Evolutionary conservation across 257 asterid species (phyloP).

Genomic region (Coffea eugenioides): DNA sequence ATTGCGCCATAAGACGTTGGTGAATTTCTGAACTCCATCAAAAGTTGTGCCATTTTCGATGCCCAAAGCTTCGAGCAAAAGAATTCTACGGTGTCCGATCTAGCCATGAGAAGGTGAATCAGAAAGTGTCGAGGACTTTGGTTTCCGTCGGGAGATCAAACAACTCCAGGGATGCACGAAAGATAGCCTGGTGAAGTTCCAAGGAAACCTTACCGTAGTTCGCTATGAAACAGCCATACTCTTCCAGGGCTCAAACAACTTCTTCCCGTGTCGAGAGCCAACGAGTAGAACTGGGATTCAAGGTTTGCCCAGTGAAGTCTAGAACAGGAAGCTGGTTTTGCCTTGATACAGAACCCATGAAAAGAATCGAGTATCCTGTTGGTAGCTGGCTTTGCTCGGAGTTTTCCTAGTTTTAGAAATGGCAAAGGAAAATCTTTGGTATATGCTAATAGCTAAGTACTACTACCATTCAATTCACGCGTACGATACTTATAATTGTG

Average conservation of each 20-base stretch:
- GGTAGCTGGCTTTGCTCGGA: too few relatives aligned
- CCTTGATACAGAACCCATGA: conserved; percentile 46
- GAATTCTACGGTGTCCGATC: conserved; percentile 58
- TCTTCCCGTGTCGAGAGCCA: conserved; percentile 48
- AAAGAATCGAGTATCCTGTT: too few relatives aligned
- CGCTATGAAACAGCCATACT: conserved; percentile 67
- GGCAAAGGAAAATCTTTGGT: too few relatives aligned
- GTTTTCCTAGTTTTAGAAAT: too few relatives aligned
- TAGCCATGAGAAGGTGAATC: conserved; percentile 70
- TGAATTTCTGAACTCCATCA: conserved; percentile 52
- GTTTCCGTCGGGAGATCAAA: conserved; percentile 55
- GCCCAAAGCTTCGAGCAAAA: conserved; percentile 65
- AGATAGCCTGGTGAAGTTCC: conserved; percentile 51
- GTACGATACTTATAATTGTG: too few relatives aligned
- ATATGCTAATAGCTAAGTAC: too few relatives aligned
- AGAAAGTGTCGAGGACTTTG: conserved; percentile 43
- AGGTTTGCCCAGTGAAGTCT: conserved; percentile 44
- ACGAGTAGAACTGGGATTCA: conserved; percentile 39
- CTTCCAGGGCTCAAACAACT: conserved; percentile 56
- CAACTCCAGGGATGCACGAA: conserved; percentile 44
- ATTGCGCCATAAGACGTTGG: conserved; percentile 59
- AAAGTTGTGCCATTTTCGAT: conserved; percentile 61
- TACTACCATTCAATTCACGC: too few relatives aligned
- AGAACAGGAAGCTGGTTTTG: conserved; percentile 37
- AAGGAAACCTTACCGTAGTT: conserved; percentile 42